phyloP scores from a whole-genome alignment of 139 green algal genomes.

The Yamagishiella unicocca region DNA sequence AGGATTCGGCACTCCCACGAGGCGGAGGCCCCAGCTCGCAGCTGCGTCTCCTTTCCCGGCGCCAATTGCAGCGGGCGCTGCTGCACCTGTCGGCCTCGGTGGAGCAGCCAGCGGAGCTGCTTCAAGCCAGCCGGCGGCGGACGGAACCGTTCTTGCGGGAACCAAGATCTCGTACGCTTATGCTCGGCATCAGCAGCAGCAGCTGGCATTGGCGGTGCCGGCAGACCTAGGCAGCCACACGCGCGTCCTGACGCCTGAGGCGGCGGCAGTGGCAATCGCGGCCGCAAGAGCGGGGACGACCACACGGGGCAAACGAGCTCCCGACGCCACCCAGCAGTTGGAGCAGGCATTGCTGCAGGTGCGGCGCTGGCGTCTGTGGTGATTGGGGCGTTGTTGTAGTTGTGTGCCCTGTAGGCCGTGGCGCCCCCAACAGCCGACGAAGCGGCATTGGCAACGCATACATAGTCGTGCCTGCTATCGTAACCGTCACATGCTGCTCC shows the following conservation, averaged over 20 bases:
- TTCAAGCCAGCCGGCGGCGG: neutral
- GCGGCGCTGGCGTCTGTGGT: neutral
- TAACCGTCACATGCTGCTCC: neutral
- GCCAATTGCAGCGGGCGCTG: no score
- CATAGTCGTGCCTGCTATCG: no score
- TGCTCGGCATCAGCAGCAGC: neutral
- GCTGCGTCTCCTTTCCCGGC: no score
- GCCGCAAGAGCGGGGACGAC: neutral
- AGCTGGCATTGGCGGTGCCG: neutral
- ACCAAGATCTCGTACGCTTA: neutral
- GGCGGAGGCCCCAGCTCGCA: no score
- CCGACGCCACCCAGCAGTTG: neutral
- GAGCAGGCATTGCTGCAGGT: slow-evolving; percentile 24
- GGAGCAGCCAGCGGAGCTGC: no score
- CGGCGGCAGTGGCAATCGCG: neutral
- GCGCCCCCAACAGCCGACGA: no score
- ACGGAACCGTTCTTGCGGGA: neutral
- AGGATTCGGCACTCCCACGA: neutral
- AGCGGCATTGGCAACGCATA: no score
- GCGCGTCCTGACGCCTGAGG: neutral
- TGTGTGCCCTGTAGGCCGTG: neutral
- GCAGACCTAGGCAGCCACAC: neutral
- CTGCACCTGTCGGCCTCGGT: no score
- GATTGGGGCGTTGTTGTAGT: no score
- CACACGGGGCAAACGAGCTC: neutral